These are phyloP conservation scores for Globisporangium echinulatum DNA, from an alignment of 352 stramenopile genomes.

Conservation along the genomic window DNA sequence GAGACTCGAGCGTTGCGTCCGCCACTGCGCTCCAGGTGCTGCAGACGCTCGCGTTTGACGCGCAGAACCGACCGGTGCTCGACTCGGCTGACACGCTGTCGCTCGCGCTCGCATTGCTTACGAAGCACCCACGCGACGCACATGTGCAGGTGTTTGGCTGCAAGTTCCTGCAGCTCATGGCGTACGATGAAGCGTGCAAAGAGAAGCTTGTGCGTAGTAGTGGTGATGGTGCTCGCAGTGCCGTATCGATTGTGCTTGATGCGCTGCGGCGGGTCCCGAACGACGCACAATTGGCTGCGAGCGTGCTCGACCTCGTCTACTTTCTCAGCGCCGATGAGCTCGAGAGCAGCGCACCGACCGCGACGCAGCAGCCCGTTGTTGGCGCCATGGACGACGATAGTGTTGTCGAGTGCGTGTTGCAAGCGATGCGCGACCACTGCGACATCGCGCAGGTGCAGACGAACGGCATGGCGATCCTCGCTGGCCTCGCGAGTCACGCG, in stretches of 20 bases:
- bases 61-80: constrained; percentile 26
- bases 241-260: constrained; percentile 25
- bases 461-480: constrained; percentile 46
- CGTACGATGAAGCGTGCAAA: constrained; percentile 50
- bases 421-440: constrained; percentile 26
- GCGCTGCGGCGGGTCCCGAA: constrained; percentile 27
- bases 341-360: constrained; percentile 15
- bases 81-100: constrained; percentile 22
- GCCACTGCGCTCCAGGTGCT: constrained; percentile 34
- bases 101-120: constrained; percentile 29
- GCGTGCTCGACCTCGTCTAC: constrained; percentile 43
- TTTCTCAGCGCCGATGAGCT: constrained; percentile 41
- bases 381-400: constrained; percentile 8
- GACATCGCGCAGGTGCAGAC: constrained; percentile 39
- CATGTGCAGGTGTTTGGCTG: constrained; percentile 42
- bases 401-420: constrained; percentile 23
- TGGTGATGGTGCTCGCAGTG: constrained; percentile 16
- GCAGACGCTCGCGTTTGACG: constrained; percentile 38
- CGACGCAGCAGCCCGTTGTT: background rate
- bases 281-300: constrained; percentile 33
- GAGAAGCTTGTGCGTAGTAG: constrained; percentile 34
- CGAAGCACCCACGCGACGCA: constrained; percentile 17
- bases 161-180: constrained; percentile 68
- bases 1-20: constrained; percentile 11
- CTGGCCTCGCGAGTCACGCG: constrained; percentile 22